Evolutionary conservation across 345 rosid genomes (phyloP), one percentile per base, ranked within the genome.

Genomic region (Populus euphratica): DNA sequence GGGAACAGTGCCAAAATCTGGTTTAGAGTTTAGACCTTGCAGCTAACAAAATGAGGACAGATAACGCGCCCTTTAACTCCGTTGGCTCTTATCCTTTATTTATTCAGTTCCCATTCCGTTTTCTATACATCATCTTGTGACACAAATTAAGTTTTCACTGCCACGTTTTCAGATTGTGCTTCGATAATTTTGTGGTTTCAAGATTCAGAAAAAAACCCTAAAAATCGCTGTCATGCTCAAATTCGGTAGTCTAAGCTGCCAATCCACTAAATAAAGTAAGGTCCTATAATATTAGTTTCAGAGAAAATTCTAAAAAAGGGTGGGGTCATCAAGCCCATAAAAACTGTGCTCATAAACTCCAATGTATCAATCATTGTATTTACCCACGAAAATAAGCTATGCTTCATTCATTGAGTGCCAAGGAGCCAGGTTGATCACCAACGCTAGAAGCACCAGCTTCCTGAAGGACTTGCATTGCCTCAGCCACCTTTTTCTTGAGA

Each of bases 391-490:
- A 50, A 43, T 13, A 68, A 41, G 67, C 18, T 33, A 2, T 35
- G 62, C 74, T 67, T 79, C 82, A 79, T 49, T 78, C 86, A 71
- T 64, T 83, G 73, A 81, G 64, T 27, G 77, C 44, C 79, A 77
- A 38, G 1, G 84, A 72, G 50, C 81, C 80, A 44, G 84, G 80
- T 73, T 88, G 84, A 36, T 88, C 90, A 31, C 77, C 83, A 1
- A 77, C 79, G 47, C 78, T 72, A 4, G 89, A 54, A 65, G 64
- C 75, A 25, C 23, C 74, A 65, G 88, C 82, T 70, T 85, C 83
- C 35, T 77, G 81, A 62, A 92, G 91, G 36, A 90, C 93, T 68
- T 85, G 87, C 83, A 91, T 72, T 21, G 98, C 98, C 69, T 92
- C 92, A 0, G 85, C 85, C 41, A 92, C 93, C 84, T 91, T 94